A percentile compares a stretch with the other conserved stretches of the same genome.
Conservation (phyloP, 306 rosid species). For the Geum urbanum region DNA sequence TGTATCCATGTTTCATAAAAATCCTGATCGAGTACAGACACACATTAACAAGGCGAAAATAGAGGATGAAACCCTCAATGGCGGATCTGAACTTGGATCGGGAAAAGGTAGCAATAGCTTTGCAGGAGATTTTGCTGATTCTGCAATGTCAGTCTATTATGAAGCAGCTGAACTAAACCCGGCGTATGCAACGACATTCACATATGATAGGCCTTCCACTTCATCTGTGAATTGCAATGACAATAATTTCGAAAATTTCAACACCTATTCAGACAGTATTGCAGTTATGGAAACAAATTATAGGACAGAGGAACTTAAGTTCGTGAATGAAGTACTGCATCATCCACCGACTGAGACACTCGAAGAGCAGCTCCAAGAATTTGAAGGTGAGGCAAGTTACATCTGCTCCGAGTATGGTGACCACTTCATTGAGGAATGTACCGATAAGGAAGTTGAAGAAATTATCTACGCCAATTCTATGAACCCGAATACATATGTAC, state of each 20-base stretch:
- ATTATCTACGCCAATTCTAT: constrained; percentile 35
- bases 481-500: constrained; percentile 43
- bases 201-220: constrained; percentile 29
- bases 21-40: constrained; percentile 22
- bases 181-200: constrained; percentile 26
- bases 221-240: constrained; percentile 23
- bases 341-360: constrained; percentile 20
- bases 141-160: constrained; percentile 39
- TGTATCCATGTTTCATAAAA: constrained; percentile 26
- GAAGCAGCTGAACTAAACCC: constrained; percentile 41
- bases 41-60: constrained; percentile 7
- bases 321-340: background rate
- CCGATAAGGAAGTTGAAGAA: constrained; percentile 55
- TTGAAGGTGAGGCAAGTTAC: constrained; percentile 30
- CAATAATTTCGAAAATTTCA: constrained; percentile 12
- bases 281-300: constrained; percentile 27
- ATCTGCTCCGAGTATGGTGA: constrained; percentile 34
- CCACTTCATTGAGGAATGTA: constrained; percentile 29
- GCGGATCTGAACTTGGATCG: constrained; percentile 36
- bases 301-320: constrained; percentile 22
- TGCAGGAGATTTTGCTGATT: constrained; percentile 32
- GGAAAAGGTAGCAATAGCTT: constrained; percentile 57
- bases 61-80: constrained; percentile 17
- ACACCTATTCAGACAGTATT: constrained; percentile 19
- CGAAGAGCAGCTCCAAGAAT: constrained; percentile 44